These are phyloP conservation scores for Pulveroboletus sp. DNA, from an alignment of 768 basidiomycete species.

Conservation along the genomic window DNA sequence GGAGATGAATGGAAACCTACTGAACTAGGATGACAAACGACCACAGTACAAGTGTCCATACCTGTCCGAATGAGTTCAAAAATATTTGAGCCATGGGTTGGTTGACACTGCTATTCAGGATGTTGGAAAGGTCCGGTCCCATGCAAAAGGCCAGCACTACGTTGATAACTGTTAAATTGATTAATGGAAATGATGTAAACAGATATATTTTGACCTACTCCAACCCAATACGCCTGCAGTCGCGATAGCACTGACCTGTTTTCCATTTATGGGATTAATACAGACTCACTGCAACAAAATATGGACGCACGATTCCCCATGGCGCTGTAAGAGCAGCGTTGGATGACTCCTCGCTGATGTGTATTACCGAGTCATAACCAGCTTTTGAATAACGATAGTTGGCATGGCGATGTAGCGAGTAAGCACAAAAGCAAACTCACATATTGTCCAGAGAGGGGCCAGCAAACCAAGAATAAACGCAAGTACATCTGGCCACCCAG, in stretches of 20 bases:
- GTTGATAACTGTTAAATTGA: constrained; percentile 39
- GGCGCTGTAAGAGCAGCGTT: constrained; percentile 56
- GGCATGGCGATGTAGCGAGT: background rate
- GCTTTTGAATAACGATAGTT: constrained; percentile 15
- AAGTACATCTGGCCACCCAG: constrained; percentile 43
- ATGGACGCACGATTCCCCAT: constrained; percentile 46
- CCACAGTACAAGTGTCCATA: constrained; percentile 48
- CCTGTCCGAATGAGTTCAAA: constrained; percentile 38
- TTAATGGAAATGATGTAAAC: background rate
- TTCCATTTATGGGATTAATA: background rate
- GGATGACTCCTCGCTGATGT: constrained; percentile 51
- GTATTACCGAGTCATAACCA: constrained; percentile 47
- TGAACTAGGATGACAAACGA: constrained; percentile 47
- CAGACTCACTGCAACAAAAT: background rate
- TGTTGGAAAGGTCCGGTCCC: constrained; percentile 43
- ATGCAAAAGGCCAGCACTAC: constrained; percentile 56
- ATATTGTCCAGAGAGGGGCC: constrained; percentile 43
- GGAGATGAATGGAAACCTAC: constrained; percentile 22
- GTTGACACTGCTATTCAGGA: constrained; percentile 28
- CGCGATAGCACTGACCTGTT: constrained; percentile 35
- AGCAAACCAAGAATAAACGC: constrained; percentile 46
- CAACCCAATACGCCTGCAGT: constrained; percentile 46
- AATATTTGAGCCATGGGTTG: constrained; percentile 46
- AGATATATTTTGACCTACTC: constrained; percentile 25
- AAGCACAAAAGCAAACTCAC: constrained; percentile 17